These are phyloP conservation scores for Annulohypoxylon stygium DNA, from an alignment of 495 filamentous ascomycete genomes.

Conservation along the genomic window DNA sequence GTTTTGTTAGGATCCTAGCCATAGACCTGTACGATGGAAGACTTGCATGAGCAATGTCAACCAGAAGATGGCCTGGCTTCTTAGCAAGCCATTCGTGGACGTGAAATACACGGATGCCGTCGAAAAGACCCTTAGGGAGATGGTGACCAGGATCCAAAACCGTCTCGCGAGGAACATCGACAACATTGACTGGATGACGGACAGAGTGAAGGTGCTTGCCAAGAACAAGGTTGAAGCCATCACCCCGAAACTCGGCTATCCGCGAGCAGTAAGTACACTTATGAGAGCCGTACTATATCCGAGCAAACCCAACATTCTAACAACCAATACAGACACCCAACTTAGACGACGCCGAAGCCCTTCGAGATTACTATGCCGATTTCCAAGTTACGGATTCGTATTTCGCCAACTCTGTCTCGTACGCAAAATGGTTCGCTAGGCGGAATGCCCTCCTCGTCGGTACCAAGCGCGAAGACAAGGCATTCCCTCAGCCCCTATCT, in stretches of 20 bases:
- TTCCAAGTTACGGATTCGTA: conserved; percentile 65
- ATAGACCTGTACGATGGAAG: conserved; percentile 72
- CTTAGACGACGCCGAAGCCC: conserved; percentile 65
- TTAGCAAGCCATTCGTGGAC: conserved; percentile 36
- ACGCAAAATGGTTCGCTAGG: conserved; percentile 24
- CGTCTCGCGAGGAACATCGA: conserved; percentile 32
- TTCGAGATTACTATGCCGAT: conserved; percentile 67
- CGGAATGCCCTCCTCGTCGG: conserved; percentile 12
- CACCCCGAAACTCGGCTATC: conserved; percentile 29
- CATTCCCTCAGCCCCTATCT: conserved; percentile 52
- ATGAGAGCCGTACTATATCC: neutral
- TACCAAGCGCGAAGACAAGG: conserved; percentile 55
- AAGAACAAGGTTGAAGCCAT: conserved; percentile 38
- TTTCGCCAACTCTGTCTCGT: conserved; percentile 65
- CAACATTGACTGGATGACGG: conserved; percentile 38
- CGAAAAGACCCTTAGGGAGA: conserved; percentile 25
- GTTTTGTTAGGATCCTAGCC: conserved; percentile 59
- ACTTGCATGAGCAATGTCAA: conserved; percentile 63
- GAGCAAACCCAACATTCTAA: conserved; percentile 1
- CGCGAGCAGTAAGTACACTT: conserved; percentile 26
- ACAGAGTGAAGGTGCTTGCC: conserved; percentile 33
- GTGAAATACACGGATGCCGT: conserved; percentile 31
- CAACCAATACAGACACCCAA: conserved; percentile 58
- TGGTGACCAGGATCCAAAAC: conserved; percentile 31
- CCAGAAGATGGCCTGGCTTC: conserved; percentile 27